These are phyloP conservation scores for Parafenestella ontariensis DNA, from an alignment of 2,329 filamentous ascomycete genomes.

Conservation along the genomic window DNA sequence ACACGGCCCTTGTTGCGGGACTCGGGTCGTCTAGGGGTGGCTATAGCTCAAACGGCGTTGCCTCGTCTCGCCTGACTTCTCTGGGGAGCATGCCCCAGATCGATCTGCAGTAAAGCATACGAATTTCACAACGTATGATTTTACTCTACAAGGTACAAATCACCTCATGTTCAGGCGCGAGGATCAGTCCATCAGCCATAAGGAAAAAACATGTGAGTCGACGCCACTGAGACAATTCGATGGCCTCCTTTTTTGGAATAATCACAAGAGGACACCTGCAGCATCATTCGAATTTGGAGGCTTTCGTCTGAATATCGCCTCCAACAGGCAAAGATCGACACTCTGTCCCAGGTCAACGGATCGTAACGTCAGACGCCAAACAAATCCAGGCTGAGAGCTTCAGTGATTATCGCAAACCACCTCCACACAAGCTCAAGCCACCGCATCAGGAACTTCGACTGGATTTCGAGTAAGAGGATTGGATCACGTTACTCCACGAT, in stretches of 20 bases:
- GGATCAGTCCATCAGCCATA: constrained; percentile 9
- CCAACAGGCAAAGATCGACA: constrained; percentile 6
- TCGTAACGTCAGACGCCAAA: neutral
- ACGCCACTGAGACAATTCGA: neutral
- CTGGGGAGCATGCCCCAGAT: constrained; percentile 7
- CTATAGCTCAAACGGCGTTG: constrained; percentile 10
- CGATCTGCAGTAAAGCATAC: neutral
- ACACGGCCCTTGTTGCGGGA: constrained; percentile 10
- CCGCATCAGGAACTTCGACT: neutral
- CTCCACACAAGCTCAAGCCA: neutral
- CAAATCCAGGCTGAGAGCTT: neutral
- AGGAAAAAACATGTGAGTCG: constrained; percentile 2
- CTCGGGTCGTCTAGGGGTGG: constrained; percentile 4
- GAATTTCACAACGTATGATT: neutral
- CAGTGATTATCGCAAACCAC: neutral
- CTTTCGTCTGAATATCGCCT: neutral
- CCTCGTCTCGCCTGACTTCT: constrained; percentile 10
- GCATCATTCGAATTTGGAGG: neutral
- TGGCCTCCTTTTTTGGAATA: neutral
- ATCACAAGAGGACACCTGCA: neutral
- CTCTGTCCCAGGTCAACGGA: constrained; percentile 1
- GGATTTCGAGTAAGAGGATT: neutral
- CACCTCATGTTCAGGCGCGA: constrained; percentile 17
- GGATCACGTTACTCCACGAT: neutral
- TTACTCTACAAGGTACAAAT: neutral